phyloP scores from a whole-genome alignment of 2,329 filamentous ascomycete species.

The Arthroderma sp. region DNA sequence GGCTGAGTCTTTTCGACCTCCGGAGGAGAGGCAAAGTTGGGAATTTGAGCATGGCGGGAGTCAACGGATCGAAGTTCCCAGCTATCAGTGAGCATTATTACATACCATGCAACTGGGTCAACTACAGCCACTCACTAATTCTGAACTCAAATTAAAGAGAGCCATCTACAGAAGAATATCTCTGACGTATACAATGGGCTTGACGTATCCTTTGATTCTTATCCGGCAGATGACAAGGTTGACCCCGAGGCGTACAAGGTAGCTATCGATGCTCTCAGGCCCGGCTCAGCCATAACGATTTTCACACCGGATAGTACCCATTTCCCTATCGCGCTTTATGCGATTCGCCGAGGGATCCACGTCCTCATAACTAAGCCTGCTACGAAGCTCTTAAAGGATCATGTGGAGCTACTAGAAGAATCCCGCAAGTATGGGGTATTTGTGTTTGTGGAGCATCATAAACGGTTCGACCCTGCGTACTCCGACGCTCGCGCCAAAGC shows the following conservation, averaged over 20 bases:
- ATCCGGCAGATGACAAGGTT: constrained; percentile 55
- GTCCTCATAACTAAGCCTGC: constrained; percentile 91
- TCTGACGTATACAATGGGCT: constrained; percentile 74
- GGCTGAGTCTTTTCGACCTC: constrained; percentile 77
- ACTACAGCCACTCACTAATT: constrained; percentile 2
- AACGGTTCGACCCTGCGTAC: constrained; percentile 89
- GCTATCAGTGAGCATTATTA: constrained; percentile 56
- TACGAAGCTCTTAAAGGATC: constrained; percentile 69
- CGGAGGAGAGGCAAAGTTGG: constrained; percentile 78
- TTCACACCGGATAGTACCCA: constrained; percentile 93
- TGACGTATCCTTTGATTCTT: constrained; percentile 75
- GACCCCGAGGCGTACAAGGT: constrained; percentile 77
- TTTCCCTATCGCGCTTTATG: constrained; percentile 82
- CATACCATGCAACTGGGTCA: background rate
- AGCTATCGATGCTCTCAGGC: constrained; percentile 69
- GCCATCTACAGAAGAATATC: constrained; percentile 81
- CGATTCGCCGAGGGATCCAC: constrained; percentile 75
- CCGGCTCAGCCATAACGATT: constrained; percentile 84
- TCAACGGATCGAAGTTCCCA: constrained; percentile 78
- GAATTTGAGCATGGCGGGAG: constrained; percentile 77
- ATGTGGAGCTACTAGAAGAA: constrained; percentile 60
- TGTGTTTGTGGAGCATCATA: constrained; percentile 92
- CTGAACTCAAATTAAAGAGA: constrained; percentile 35
- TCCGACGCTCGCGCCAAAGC: constrained; percentile 72
- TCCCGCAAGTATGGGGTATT: constrained; percentile 65